Base-by-base conservation (phyloP, 208 protist species). In the Acanthamoeba sp. region DNA sequence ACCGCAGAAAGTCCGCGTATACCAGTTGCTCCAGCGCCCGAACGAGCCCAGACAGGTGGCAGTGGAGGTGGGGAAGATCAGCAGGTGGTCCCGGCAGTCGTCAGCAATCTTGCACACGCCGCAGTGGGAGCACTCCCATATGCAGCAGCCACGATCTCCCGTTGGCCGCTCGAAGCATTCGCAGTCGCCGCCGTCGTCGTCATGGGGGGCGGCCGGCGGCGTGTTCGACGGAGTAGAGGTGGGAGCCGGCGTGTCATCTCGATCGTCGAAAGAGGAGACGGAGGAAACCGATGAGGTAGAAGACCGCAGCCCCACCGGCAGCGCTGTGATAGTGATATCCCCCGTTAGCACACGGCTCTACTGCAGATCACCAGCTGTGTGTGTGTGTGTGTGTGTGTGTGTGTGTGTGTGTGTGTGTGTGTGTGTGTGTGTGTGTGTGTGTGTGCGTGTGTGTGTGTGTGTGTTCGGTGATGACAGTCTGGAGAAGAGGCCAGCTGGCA, bases 41-140 rank as follows among this genome's bases (percentile, higher is more conserved):
- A 84, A 84, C 20, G 73, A 84, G 24, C 20, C 73, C 22, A 14
- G 9, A 38, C 73, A 84, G 1, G 73, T 84, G 1, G 52, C 36
- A 1, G 73, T 52, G 18, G 73, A 29, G 36, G 27, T 45, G 16
- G 73, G 73, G 73, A 84, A 84, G 4, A 84, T 7, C 20, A 84
- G 40, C 12, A 45, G 6, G 22, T n/a, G 12, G 32, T 9, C 27
- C 36, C 20, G 2, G 42, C 73, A 73, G 73, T 84, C 73, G 38
- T 84, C 40, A 24, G 73, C 73, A 40, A 85, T 85, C 42, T 59
- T 59, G 76, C 76, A 85, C 76, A 85, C 76, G 76, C 76, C 76
- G 42, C 76, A 85, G 0, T 57, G 42, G 76, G 0, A 0, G 76
- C 76, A 85, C n/a, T 85, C 45, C 76, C 76, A 85, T 9, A 57